Conservation (phyloP, 306 rosid genomes). For the Cercis canadensis region DNA sequence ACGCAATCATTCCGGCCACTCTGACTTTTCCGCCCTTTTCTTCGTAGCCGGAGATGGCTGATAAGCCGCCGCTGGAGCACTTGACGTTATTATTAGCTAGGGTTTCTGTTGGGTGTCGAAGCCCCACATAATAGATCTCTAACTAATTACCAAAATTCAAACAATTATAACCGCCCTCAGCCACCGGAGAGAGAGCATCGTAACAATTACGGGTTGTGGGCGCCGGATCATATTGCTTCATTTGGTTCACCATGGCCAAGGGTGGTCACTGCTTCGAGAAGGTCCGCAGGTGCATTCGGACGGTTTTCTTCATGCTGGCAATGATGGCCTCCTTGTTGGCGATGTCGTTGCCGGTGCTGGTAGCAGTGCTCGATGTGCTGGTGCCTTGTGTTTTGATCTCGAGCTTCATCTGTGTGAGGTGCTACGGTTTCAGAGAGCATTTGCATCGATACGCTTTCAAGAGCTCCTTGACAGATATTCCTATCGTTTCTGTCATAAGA, state of each 20-base stretch:
- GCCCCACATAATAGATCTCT: constrained; percentile 35
- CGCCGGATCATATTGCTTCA: constrained; percentile 8
- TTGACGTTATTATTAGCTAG: constrained; percentile 26
- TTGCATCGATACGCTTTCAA: constrained; percentile 83
- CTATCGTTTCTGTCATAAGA: constrained; percentile 85
- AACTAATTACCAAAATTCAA: constrained; percentile 24
- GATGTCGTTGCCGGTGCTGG: constrained; percentile 84
- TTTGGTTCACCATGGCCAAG: constrained; percentile 62
- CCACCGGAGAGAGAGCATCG: constrained; percentile 15
- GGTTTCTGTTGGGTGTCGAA: constrained; percentile 36
- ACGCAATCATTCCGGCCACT: constrained; percentile 7
- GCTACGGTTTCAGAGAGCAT: constrained; percentile 73
- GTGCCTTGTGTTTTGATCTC: constrained; percentile 80
- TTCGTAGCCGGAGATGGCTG: constrained; percentile 57
- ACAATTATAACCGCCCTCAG: constrained; percentile 40
- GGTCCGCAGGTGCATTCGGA: constrained; percentile 70
- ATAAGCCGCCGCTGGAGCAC: constrained; percentile 41
- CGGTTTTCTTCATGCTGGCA: constrained; percentile 83
- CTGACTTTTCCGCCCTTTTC: constrained; percentile 25
- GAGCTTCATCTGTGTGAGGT: constrained; percentile 76
- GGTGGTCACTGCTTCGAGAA: constrained; percentile 77
- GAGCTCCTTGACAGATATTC: constrained; percentile 89
- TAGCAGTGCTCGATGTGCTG: constrained; percentile 73
- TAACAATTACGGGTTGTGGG: not conserved
- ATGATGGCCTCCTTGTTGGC: constrained; percentile 82